Conservation (phyloP, 768 basidiomycete genomes). For the Dacryopinax spathularia region DNA sequence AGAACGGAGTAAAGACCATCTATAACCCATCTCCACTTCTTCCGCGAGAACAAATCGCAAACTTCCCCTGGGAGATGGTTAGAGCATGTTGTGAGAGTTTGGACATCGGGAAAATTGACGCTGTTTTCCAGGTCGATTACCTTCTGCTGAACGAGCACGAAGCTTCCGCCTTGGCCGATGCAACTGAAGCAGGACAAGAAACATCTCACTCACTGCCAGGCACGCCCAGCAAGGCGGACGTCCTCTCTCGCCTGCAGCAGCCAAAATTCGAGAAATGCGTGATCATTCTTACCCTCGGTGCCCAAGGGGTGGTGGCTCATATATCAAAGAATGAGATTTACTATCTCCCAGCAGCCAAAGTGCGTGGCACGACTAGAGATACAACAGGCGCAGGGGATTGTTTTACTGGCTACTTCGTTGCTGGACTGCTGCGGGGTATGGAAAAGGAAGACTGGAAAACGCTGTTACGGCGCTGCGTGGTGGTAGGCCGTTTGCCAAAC, state of each 20-base stretch:
- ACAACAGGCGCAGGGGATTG: constrained; percentile 26
- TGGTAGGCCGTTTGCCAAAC: neutral
- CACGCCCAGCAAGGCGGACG: neutral
- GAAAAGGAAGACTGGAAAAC: neutral
- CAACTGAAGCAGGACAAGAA: neutral
- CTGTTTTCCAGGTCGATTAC: constrained; percentile 1
- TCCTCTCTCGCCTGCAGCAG: neutral
- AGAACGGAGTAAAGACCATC: neutral
- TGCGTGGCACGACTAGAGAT: constrained; percentile 18
- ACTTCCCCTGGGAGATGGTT: neutral
- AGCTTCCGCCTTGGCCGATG: neutral
- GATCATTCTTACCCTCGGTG: neutral
- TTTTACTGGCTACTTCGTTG: constrained; percentile 23
- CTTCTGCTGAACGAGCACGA: constrained; percentile 2
- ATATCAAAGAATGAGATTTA: neutral
- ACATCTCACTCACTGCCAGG: neutral
- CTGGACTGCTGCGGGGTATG: constrained; percentile 18
- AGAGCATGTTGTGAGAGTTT: neutral
- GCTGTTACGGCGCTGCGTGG: neutral
- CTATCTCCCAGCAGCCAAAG: constrained; percentile 18
- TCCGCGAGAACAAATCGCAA: neutral
- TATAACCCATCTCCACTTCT: constrained; percentile 1
- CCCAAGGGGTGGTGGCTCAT: neutral
- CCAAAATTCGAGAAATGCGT: neutral
- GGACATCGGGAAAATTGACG: no score